These are phyloP conservation scores for Capsella rubella DNA, from an alignment of 441 rosid genomes.

Conservation along the genomic window DNA sequence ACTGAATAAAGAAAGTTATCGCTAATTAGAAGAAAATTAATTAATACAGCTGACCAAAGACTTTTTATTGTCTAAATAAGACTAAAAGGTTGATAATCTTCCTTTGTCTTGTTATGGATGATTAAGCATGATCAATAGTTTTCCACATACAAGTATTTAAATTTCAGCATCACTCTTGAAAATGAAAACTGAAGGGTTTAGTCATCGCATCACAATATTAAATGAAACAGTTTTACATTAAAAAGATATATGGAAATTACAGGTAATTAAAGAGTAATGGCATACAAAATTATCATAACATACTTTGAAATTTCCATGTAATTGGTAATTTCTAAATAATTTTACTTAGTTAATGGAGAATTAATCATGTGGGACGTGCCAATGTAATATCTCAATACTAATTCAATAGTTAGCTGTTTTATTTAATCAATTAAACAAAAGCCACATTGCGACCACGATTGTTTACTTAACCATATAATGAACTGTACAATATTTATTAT, in stretches of 20 bases:
- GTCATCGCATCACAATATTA: neutral
- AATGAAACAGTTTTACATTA: neutral
- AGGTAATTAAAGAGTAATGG: neutral
- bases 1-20: constrained; percentile 41
- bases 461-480: constrained; percentile 46
- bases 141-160: constrained; percentile 33
- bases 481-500: constrained; percentile 18
- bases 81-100: constrained; percentile 44
- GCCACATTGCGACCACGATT: constrained; percentile 46
- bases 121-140: constrained; percentile 35
- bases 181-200: neutral
- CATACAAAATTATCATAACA: neutral
- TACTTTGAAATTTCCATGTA: neutral
- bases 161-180: constrained; percentile 2
- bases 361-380: constrained; percentile 27
- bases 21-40: constrained; percentile 19
- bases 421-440: constrained; percentile 34
- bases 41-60: constrained; percentile 43
- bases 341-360: constrained; percentile 18
- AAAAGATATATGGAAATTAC: neutral
- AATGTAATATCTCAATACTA: constrained; percentile 20
- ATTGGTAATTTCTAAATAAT: neutral
- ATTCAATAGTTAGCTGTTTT: constrained; percentile 14
- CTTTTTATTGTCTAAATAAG: constrained; percentile 44
- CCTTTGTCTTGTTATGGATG: constrained; percentile 36